Evolutionary conservation across 2,329 filamentous ascomycete genomes (phyloP).

Genomic region (Penicillium verrucosum): DNA sequence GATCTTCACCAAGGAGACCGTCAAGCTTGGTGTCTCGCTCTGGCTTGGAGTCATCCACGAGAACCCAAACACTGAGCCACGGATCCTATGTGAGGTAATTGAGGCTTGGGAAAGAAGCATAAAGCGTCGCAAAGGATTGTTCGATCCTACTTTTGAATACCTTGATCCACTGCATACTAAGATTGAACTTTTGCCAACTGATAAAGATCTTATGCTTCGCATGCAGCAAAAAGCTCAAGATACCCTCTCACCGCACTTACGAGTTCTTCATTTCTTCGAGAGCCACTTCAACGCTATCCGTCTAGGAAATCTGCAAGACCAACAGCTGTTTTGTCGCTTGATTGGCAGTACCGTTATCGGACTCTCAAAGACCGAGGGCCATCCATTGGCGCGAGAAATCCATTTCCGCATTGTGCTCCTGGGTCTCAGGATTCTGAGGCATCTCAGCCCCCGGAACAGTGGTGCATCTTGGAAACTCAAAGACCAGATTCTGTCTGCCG

Average conservation of each 20-base stretch:
- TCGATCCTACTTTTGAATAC: constrained; percentile 68
- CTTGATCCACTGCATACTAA: constrained; percentile 86
- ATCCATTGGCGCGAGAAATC: constrained; percentile 88
- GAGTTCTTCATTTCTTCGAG: constrained; percentile 80
- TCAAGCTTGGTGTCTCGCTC: constrained; percentile 89
- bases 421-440: constrained; percentile 71
- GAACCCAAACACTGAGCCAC: constrained; percentile 81
- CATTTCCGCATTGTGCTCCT: constrained; percentile 86
- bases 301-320: constrained; percentile 77
- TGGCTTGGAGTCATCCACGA: constrained; percentile 98
- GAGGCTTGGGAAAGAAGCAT: constrained; percentile 89
- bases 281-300: constrained; percentile 94
- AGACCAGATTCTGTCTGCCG: constrained; percentile 82
- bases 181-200: constrained; percentile 89
- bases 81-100: constrained; percentile 80
- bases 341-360: constrained; percentile 75
- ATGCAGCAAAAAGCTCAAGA: constrained; percentile 77
- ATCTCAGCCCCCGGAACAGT: constrained; percentile 63
- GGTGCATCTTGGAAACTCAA: constrained; percentile 77
- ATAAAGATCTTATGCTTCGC: constrained; percentile 69
- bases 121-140: constrained; percentile 73
- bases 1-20: constrained; percentile 90
- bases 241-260: constrained; percentile 79
- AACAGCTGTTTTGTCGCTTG: constrained; percentile 76
- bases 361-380: constrained; percentile 65